Base-by-base conservation (phyloP, 148 eudicot genomes). In the Vaccinium vitisidaea region DNA sequence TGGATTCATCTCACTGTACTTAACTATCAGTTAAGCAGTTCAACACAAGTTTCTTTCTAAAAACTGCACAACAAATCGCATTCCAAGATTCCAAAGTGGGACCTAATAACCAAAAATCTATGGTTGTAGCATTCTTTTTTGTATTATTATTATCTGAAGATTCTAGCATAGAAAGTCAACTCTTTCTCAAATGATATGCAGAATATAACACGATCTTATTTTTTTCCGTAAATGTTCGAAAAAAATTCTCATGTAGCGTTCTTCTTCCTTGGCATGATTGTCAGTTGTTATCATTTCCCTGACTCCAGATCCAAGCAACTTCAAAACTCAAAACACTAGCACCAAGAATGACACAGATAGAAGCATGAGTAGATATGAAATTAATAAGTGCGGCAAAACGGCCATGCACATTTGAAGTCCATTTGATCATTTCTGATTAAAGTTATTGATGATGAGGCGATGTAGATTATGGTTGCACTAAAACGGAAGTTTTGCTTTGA, bases 11-110 rank as follows among this genome's bases (percentile, higher is more conserved):
- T 63, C 74, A 19, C n/a, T 43, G 10, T 4, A 59, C 54, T 27
- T 79, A 21, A 32, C 55, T 76, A 61, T 48, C 23, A 84, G 75
- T 46, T 49, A 84, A n/a, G 63, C 56, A 61, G 50, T 21, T 61
- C 83, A 6, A 81, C 11, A 27, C 43, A 30, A 2, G n/a, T 81
- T 81, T 81, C 75, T 15, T 67, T 48, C 49, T 27, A 6, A 63
- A 25, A 46, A 23, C 21, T 19, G 36, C 16, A n/a, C 6, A 56
- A 80, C 30, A 80, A 80, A 39, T 9, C 30, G 18, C 48, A 61
- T 23, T 55, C 46, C 43, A 32, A 12, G 70, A 80, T 36, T 32
- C 21, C 12, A 63, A 8, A 81, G 53, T 39, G 73, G 56, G n/a
- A 81, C 49, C 32, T 6, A 46, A 81, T 80, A 18, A 6, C 23